A percentile compares a stretch with the other conserved stretches of the same genome.
Evolutionary conservation across 305 asterid species (phyloP).

Genomic region (Plantago lanceolata): DNA sequence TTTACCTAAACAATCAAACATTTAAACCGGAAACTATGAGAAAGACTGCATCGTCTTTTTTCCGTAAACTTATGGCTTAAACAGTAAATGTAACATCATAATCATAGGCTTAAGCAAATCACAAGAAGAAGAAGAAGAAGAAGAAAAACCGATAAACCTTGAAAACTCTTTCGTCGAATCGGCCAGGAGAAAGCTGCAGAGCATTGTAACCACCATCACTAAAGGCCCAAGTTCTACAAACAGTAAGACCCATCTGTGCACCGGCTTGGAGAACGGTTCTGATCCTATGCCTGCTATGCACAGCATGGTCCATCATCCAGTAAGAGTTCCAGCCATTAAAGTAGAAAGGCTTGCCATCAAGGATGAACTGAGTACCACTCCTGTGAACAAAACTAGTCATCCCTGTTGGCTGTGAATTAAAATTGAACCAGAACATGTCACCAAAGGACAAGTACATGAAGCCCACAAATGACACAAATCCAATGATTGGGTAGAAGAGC

Average conservation of each 20-base stretch:
- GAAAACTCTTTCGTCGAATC: conserved; percentile 75
- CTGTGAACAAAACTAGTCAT: conserved; percentile 77
- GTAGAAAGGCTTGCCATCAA: conserved; percentile 82
- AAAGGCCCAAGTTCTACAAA: conserved; percentile 97
- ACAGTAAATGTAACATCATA: too few relatives aligned
- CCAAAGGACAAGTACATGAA: conserved; percentile 84
- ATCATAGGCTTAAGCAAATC: conserved; percentile 25
- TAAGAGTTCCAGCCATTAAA: conserved; percentile 98
- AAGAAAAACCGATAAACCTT: conserved; percentile 51
- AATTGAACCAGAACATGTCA: conserved; percentile 51
- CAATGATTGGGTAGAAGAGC: conserved; percentile 75
- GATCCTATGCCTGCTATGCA: conserved; percentile 59
- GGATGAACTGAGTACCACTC: conserved; percentile 81
- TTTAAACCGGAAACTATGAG: conserved; percentile 4
- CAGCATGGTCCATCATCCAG: conserved; percentile 99
- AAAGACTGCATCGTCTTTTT: too few relatives aligned
- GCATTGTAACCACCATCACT: conserved; percentile 95
- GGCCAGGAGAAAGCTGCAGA: conserved; percentile 82
- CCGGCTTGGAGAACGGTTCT: conserved; percentile 63
- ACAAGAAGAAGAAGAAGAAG: conserved; percentile 17
- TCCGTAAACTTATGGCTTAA: too few relatives aligned
- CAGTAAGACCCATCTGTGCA: conserved; percentile 95
- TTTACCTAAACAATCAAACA: conserved; percentile 1
- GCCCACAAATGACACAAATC: conserved; percentile 74
- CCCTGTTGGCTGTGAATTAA: neutral